These are phyloP conservation scores for Gossypium turneri DNA, from an alignment of 345 rosid species.

Conservation along the genomic window DNA sequence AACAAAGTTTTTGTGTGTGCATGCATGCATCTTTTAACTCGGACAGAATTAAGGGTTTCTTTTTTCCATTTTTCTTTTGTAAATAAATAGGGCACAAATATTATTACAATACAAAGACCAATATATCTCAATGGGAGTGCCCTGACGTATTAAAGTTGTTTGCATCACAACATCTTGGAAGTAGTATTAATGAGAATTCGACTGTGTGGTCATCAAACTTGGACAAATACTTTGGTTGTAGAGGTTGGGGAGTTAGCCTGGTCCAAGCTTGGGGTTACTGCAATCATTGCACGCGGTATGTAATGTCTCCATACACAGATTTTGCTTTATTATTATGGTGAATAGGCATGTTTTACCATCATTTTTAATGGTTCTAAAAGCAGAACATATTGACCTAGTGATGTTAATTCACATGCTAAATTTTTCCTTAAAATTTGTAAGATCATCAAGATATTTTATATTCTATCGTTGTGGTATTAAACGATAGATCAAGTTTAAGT, in stretches of 20 bases:
- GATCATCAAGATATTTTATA: neutral
- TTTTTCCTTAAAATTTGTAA: neutral
- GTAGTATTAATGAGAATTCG: slow-evolving; percentile 25
- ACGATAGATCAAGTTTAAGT: neutral
- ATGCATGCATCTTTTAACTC: neutral
- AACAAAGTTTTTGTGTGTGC: neutral
- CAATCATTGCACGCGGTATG: slow-evolving; percentile 85
- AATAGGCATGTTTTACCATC: neutral
- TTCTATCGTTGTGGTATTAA: neutral
- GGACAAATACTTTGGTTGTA: slow-evolving; percentile 72
- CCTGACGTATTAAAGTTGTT: slow-evolving; percentile 45
- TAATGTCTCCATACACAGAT: neutral
- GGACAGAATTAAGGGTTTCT: neutral
- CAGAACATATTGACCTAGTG: neutral
- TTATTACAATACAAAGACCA: slow-evolving; percentile 76
- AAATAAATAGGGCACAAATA: slow-evolving; percentile 62
- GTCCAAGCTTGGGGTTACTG: slow-evolving; percentile 92
- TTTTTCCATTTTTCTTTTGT: slow-evolving; percentile 1
- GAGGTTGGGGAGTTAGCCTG: slow-evolving; percentile 95
- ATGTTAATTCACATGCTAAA: neutral
- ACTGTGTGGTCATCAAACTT: slow-evolving; percentile 33
- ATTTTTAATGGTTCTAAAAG: neutral
- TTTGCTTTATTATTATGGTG: slow-evolving; percentile 4
- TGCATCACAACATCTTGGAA: slow-evolving; percentile 25
- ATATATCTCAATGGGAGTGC: slow-evolving; percentile 74